A percentile compares a stretch with the other conserved stretches of the same genome.
These are phyloP conservation scores for Tulasnella sp. DNA, from an alignment of 768 basidiomycete genomes.

Conservation along the genomic window DNA sequence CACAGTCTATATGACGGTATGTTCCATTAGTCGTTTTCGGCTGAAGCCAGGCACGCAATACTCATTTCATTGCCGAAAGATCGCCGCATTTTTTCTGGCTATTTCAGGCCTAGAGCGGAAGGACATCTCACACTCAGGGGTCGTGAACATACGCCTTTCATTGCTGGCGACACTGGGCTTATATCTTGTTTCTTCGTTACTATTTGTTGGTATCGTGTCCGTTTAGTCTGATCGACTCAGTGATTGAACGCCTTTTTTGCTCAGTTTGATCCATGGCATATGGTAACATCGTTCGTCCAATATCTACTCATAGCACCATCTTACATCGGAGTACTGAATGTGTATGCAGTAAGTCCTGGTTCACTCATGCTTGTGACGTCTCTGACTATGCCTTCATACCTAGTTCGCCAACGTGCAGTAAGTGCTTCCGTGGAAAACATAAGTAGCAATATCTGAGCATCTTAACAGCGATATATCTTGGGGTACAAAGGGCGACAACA, in stretches of 20 bases:
- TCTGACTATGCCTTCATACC: too few species aligned
- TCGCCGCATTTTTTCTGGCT: constrained; percentile 66
- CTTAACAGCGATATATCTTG: too few species aligned
- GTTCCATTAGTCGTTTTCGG: too few species aligned
- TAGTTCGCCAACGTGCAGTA: constrained; percentile 75
- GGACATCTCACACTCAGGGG: constrained; percentile 52
- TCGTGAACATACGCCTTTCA: constrained; percentile 75
- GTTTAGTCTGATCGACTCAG: too few species aligned
- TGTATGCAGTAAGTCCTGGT: constrained; percentile 54
- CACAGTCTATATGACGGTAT: constrained; percentile 87
- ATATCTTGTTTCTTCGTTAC: constrained; percentile 66
- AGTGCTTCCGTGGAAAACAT: too few species aligned
- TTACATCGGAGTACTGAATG: constrained; percentile 85
- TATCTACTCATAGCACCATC: constrained; percentile 85
- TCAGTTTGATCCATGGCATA: constrained; percentile 94
- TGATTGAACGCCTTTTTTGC: not conserved
- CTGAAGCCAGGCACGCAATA: not conserved
- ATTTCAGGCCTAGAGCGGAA: constrained; percentile 56
- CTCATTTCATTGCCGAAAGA: constrained; percentile 30
- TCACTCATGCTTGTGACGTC: too few species aligned
- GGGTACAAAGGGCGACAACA: constrained; percentile 94
- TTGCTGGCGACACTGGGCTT: constrained; percentile 77
- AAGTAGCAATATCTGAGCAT: not conserved
- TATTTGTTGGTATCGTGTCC: constrained; percentile 68
- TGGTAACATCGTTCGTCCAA: constrained; percentile 92